Base-by-base conservation (phyloP, 2,329 filamentous ascomycete species). In the Neofusicoccum ribis region DNA sequence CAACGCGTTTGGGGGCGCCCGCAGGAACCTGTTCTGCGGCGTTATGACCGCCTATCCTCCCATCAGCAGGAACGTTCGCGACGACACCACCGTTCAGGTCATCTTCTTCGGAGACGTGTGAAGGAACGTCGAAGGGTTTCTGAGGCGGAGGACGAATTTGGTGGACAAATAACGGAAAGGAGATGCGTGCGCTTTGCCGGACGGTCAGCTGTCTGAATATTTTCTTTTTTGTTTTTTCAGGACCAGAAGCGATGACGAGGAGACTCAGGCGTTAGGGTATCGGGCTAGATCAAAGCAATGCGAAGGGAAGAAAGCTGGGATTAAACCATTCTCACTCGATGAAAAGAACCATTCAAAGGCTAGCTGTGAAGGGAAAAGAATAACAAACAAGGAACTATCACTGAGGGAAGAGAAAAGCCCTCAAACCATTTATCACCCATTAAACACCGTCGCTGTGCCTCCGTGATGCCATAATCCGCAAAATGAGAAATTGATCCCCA, bases 41-140 rank as follows among this genome's bases (percentile, higher is more conserved):
- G 66, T 81, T 2, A 68, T 81, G 67, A 77, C 69, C 23, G 68
- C 78, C 3, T 66, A 71, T 27, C 72, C 75, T 46, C 72, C 78
- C 2, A 64, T 71, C 17, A 73, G 72, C 8, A 68, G 82, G 51
- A 72, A 76, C 67, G 75, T 81, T 15, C 73, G 83, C 9, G 84
- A 85, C 68, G 84, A 85, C 70, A 81, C 81, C 8, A 84, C 83
- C 1, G 77, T 85, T 7, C 79, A 85, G 70, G 83, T 85, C 2
- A 78, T 83, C 31, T 81, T 86, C 76, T 87, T 87, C 69, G 81
- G 79, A 2, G 80, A 68, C 43, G 36, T 74, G 27, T 56, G 50
- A 52, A 36, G 1, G 31, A 11, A n/a, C 3, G 34, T 27, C 27
- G 27, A 31, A 7, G 27, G 27, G 5, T 5, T 31, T 31, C 27